Conservation (phyloP, 768 basidiomycete genomes). For the Pulveroboletus sp. region DNA sequence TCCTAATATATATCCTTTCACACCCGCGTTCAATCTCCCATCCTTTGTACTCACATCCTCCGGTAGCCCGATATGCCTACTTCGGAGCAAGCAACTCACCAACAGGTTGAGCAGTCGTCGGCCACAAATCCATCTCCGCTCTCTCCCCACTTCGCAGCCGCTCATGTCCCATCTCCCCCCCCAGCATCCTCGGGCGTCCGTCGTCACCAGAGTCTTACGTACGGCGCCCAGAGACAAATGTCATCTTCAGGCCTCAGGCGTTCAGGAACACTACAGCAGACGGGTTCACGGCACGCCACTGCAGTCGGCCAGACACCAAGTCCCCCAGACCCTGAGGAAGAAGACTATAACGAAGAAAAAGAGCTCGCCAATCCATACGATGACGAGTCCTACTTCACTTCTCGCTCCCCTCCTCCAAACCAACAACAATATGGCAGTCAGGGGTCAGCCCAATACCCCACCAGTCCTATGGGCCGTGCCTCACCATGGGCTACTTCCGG, state of each 20-base stretch:
- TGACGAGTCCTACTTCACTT: constrained; percentile 56
- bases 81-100: constrained; percentile 34
- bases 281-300: constrained; percentile 37
- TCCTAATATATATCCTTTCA: constrained; percentile 3
- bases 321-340: constrained; percentile 49
- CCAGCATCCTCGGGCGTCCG: constrained; percentile 69
- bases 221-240: constrained; percentile 57
- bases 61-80: constrained; percentile 22
- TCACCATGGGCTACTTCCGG: constrained; percentile 62
- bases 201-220: constrained; percentile 75
- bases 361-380: constrained; percentile 39
- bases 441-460: constrained; percentile 39
- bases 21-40: not conserved
- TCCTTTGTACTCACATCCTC: constrained; percentile 14
- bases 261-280: constrained; percentile 61
- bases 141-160: constrained; percentile 54
- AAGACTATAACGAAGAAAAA: constrained; percentile 49
- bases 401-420: constrained; percentile 37
- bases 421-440: constrained; percentile 40
- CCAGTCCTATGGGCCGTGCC: constrained; percentile 56
- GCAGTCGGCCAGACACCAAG: constrained; percentile 38
- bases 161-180: constrained; percentile 63
- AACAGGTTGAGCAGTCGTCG: constrained; percentile 50
- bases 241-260: constrained; percentile 58
- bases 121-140: constrained; percentile 47